Evolutionary conservation across 805 yeast genomes (phyloP), one percentile per base, ranked within the genome.

Genomic region (Candida germanica): DNA sequence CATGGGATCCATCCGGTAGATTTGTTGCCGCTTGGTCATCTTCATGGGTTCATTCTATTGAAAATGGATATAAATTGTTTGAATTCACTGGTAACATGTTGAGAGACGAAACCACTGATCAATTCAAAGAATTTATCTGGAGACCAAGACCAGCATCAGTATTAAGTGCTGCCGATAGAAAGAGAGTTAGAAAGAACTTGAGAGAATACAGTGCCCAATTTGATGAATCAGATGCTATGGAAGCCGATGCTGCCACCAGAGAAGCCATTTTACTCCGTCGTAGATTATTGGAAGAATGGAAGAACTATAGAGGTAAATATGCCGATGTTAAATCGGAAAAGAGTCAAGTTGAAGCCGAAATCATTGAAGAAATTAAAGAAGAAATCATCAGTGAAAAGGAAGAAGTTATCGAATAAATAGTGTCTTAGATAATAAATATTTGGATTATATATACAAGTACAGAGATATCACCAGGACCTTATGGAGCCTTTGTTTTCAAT

Each of bases 1-100:
- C 80, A 35, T 93, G 98, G 98, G 98, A 93, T 63, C 91, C 96
- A 40, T 83, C 95, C 34, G 98, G 98, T 50, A 77, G 98, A 64
- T 88, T 73, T 59, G 70, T 91, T 36, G 83, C 91, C 32, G 86
- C 83, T 13, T 85, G 91, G 87, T 87, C 96, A 5, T 83, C 96
- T 14, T 59, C 76, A 29, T 83, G 94, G 87, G 77, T 83, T 49
- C 93, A 85, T 54, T 75, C 80, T 52, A 73, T 85, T 44, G 96
- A 87, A 56, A 87, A 89, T 53, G 98, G 98, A 46, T 93, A 80
- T 77, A 86, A 79, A 60, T 66, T 93, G 46, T 89, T 73, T 66
- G 94, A 88, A 59, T 74, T 86, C 61, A 81, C 84, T 33, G 99
- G 98, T 54, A 73, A 70, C 48, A 48, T 80, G 47, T 61, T 87